Percentiles rank a stretch among this genome's conserved stretches.
These are phyloP conservation scores for Trypanosoma conorhini DNA, from an alignment of 208 protist species.

Conservation along the genomic window DNA sequence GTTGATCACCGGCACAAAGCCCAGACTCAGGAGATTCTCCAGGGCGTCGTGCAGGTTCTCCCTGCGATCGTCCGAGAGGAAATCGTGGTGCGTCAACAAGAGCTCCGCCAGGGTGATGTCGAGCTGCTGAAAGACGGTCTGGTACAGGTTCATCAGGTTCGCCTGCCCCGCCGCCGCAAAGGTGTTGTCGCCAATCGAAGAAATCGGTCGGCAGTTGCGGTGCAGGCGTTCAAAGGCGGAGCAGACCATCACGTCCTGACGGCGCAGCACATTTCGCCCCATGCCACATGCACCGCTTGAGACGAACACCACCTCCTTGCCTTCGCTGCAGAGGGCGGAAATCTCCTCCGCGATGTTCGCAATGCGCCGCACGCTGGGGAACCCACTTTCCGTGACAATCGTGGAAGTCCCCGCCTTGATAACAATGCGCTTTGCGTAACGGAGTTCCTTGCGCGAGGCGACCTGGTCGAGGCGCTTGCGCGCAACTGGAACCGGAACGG, in stretches of 20 bases:
- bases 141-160: constrained; percentile 62
- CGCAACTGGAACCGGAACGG: constrained; percentile 3
- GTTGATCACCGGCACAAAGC: constrained; percentile 69
- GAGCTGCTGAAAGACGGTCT: constrained; percentile 46
- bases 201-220: constrained; percentile 5
- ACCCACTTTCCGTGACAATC: constrained; percentile 52
- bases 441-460: constrained; percentile 20
- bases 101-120: constrained; percentile 51
- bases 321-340: constrained; percentile 32
- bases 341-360: constrained; percentile 64
- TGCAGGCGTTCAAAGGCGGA: constrained; percentile 17
- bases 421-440: constrained; percentile 57
- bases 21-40: constrained; percentile 38
- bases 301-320: constrained; percentile 78
- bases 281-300: constrained; percentile 66
- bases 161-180: constrained; percentile 58
- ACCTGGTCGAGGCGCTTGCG: constrained; percentile 17
- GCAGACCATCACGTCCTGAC: constrained; percentile 24
- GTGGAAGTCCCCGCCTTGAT: constrained; percentile 71
- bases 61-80: constrained; percentile 26
- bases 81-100: constrained; percentile 56
- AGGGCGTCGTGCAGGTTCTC: constrained; percentile 40
- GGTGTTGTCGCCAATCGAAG: constrained; percentile 28
- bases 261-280: constrained; percentile 48
- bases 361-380: constrained; percentile 48